Percentiles rank a stretch among this genome's conserved stretches.
Conservation (phyloP, 169 alveolate species). For the Plasmodium cynomolgi region DNA sequence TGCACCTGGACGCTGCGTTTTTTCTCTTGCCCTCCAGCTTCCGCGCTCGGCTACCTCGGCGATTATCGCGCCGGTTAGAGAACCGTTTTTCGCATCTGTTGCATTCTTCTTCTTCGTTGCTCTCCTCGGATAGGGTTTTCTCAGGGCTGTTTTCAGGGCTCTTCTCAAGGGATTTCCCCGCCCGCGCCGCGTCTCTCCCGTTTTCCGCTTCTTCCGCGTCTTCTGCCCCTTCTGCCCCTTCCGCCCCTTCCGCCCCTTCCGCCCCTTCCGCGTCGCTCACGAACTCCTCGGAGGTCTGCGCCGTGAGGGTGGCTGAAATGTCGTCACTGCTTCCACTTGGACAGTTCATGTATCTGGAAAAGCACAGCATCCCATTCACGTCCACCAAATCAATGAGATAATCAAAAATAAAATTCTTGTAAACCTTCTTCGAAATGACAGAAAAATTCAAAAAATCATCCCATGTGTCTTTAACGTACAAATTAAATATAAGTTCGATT, state of each 20-base stretch:
- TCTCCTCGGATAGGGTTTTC: not conserved
- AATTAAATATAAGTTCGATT: conserved; percentile 38
- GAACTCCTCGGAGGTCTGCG: not conserved
- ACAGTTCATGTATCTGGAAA: not conserved
- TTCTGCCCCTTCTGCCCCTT: not conserved
- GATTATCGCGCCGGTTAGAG: not conserved
- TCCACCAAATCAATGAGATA: conserved; percentile 44
- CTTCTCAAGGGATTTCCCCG: not conserved
- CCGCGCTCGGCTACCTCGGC: not conserved
- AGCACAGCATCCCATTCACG: conserved; percentile 21
- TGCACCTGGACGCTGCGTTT: not conserved
- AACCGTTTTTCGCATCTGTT: not conserved
- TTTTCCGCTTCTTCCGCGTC: too few species aligned
- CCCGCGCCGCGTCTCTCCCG: not conserved
- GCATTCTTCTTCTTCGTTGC: not conserved
- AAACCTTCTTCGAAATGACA: conserved; percentile 10
- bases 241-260: not conserved
- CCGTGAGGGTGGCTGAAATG: not conserved
- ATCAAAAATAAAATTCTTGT: conserved; percentile 12
- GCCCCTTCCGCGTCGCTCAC: not conserved
- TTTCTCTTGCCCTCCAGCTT: conserved; percentile 10
- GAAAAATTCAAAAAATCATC: conserved; percentile 18
- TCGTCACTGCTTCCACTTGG: not conserved
- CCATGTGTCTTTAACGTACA: not conserved
- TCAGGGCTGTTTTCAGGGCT: not conserved